Conservation (phyloP, 345 rosid species). For the Gossypium rotundifolium region DNA sequence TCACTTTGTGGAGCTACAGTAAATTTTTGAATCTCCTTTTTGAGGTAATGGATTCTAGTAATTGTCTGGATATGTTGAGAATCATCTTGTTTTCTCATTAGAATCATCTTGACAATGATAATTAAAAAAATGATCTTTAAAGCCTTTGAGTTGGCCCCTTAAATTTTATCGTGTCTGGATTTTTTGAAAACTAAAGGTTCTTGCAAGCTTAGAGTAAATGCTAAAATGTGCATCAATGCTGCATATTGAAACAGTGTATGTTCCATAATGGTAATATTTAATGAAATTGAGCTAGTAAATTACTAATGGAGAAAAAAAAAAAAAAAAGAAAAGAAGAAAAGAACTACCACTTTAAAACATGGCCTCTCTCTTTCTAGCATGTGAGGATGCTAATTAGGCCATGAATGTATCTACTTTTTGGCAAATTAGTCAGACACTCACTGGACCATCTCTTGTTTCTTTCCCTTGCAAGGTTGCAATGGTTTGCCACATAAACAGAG, state of each 20-base stretch:
- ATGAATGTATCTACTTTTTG: slow-evolving; percentile 19
- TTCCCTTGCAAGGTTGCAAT: slow-evolving; percentile 59
- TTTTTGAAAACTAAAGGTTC: background rate
- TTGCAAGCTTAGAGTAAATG: background rate
- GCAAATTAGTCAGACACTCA: slow-evolving; percentile 56
- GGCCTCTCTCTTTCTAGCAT: slow-evolving; percentile 10
- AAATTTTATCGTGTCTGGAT: slow-evolving; percentile 12
- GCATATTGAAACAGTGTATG: slow-evolving; percentile 7
- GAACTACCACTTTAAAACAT: slow-evolving; percentile 21
- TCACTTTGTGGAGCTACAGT: slow-evolving; percentile 9
- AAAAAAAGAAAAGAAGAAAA: background rate
- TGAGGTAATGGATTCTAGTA: slow-evolving; percentile 1
- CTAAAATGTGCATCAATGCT: background rate
- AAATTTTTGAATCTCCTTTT: slow-evolving; percentile 10
- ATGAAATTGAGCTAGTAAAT: slow-evolving; percentile 16
- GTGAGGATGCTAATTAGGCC: slow-evolving; percentile 22
- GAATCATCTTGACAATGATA: background rate
- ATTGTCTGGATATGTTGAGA: background rate
- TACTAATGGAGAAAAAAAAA: background rate
- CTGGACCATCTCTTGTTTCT: slow-evolving; percentile 40
- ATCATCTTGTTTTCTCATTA: background rate
- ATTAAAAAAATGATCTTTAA: too few species aligned
- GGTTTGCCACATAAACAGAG: slow-evolving; percentile 93
- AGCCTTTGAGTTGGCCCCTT: slow-evolving; percentile 8
- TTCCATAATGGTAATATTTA: slow-evolving; percentile 12